Evolutionary conservation across 768 basidiomycete genomes (phyloP), one percentile per base, ranked within the genome.

Genomic region (Sporobolomyces phaffii): DNA sequence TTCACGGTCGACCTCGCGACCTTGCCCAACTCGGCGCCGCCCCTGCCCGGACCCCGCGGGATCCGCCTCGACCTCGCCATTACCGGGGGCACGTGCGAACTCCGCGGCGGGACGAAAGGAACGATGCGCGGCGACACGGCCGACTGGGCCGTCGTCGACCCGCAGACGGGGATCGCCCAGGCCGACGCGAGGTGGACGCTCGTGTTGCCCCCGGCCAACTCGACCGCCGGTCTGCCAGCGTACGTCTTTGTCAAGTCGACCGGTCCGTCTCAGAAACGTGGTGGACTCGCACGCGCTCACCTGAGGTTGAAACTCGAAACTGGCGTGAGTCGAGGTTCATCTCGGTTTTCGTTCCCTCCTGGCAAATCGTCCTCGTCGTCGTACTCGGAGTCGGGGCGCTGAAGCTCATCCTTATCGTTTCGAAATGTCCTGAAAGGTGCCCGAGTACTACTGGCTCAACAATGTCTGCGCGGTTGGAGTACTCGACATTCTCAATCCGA

Each of bases 381-480:
- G n/a, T n/a, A n/a, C n/a, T n/a, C n/a, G n/a, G n/a, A n/a, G n/a
- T n/a, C n/a, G n/a, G n/a, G n/a, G n/a, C n/a, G n/a, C n/a, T n/a
- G n/a, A n/a, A n/a, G n/a, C n/a, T n/a, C n/a, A n/a, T n/a, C n/a
- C n/a, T n/a, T n/a, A n/a, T n/a, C n/a, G n/a, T n/a, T n/a, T n/a
- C n/a, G n/a, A n/a, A n/a, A n/a, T n/a, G 7, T 8, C 14, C 33
- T 4, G 17, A 24, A 24, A 56, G 54, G 54, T 44, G 5, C 56
- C 56, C 17, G 56, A 58, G 43, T 58, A 58, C 31, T 58, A 58
- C 43, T 58, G 18, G 5, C 26, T 58, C 11, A 58, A 58, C 43
- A 58, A 58, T 31, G 31, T 58, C 10, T 26, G 31, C 5, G 56
- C 56, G 6, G 56, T 58, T 7, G 56, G 56, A 29, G 43, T 47